phyloP scores from a whole-genome alignment of 1,284 basidiomycete species.

The Agaricales sp. region DNA sequence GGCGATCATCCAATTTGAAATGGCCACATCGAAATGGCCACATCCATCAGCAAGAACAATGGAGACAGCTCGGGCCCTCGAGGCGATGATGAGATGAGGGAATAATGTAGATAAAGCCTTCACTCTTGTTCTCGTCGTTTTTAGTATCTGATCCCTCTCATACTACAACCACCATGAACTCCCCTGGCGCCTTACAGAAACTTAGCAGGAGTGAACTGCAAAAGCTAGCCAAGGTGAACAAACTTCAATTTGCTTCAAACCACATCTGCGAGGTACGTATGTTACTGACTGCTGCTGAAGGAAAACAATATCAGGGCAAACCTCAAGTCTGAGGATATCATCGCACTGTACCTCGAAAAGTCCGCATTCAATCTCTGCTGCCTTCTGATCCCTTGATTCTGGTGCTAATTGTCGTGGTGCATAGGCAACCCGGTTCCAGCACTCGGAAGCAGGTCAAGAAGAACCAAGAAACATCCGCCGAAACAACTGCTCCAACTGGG shows the following conservation, averaged over 20 bases:
- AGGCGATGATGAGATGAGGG: neutral
- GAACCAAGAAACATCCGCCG: too few relatives aligned
- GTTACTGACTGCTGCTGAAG: neutral
- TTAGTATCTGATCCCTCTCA: constrained; percentile 3
- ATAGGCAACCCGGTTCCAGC: too few relatives aligned
- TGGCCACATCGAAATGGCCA: neutral
- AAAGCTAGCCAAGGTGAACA: constrained; percentile 6
- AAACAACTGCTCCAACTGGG: too few relatives aligned
- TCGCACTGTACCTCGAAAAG: neutral
- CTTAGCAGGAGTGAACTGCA: constrained; percentile 7
- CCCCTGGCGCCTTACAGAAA: neutral
- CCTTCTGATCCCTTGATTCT: too few relatives aligned
- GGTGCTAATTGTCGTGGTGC: too few relatives aligned
- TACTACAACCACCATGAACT: neutral
- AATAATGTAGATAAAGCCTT: neutral
- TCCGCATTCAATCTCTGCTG: too few relatives aligned
- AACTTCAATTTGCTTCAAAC: constrained; percentile 3
- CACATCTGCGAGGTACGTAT: neutral
- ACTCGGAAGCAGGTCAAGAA: too few relatives aligned
- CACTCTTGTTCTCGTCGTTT: neutral
- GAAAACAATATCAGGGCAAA: neutral
- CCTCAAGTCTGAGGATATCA: neutral
- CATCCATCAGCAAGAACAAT: neutral
- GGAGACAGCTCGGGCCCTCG: neutral
- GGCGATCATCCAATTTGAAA: neutral